Evolutionary conservation across 2,329 filamentous ascomycete genomes (phyloP), one percentile per base, ranked within the genome.

Genomic region (Fusarium scirpi): DNA sequence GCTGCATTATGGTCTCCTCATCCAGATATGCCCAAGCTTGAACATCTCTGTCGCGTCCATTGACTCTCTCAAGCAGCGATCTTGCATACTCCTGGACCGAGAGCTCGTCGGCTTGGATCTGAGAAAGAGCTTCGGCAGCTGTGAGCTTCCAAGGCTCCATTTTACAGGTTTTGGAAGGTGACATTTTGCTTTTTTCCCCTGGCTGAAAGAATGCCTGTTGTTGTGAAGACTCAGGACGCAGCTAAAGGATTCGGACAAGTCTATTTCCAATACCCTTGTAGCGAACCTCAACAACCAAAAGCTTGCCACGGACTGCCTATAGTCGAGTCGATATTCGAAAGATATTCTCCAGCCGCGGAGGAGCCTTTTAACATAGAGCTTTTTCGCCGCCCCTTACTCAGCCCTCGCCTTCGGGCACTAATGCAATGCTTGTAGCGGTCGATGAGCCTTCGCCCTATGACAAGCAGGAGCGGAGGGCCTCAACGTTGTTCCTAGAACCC

Each of bases 1-100:
- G 82, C 9, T 78, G 70, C 3, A 89, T 76, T 4, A 89, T 83
- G 18, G 78, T 74, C 0, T 81, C 77, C 1, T 79, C 78, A 58
- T 85, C 77, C 3, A 87, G 75, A 64, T 84, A 82, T 0, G 80
- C 85, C 86, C 86, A 88, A 10, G 86, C 86, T 67, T 85, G 80
- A 12, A 87, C 82, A 2, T 77, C 69, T 15, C 76, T 66, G 61
- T 88, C 83, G 2, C 85, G 79, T 8, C 76, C 65, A 20, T 80
- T 71, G 67, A 87, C 85, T 9, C 81, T 83, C 1, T 74, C 60
- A 9, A 88, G 79, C 0, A 88, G 77, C 0, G 85, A 84, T 20
- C 74, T 76, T 5, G 84, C 85, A 67, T 87, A 88, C 8, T 81
- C 74, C 69, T 85, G 82, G 1, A 88, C 83, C 1, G 83, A 85